These are phyloP conservation scores for Choiromyces venosus DNA, from an alignment of 495 filamentous ascomycete species.

Conservation along the genomic window DNA sequence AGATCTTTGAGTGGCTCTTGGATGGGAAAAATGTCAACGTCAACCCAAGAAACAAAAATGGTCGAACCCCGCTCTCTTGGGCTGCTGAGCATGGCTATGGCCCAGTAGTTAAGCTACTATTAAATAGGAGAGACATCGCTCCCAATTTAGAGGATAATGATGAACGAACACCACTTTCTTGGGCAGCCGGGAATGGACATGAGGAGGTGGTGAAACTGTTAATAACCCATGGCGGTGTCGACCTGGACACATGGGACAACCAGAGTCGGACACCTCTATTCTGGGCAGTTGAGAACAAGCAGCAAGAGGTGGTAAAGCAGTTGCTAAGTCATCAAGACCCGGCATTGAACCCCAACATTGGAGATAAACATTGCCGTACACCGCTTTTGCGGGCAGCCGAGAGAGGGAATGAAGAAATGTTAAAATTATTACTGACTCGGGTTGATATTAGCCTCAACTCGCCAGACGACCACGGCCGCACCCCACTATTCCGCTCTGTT, in stretches of 20 bases:
- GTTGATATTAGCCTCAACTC: not conserved
- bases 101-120: not conserved
- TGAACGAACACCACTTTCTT: not conserved
- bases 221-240: not conserved
- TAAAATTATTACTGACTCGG: constrained; percentile 4
- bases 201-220: not conserved
- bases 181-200: constrained; percentile 10
- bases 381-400: constrained; percentile 5
- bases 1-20: constrained; percentile 5
- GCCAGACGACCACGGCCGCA: constrained; percentile 7
- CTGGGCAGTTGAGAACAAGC: not conserved
- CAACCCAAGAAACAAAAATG: not conserved
- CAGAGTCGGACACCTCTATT: constrained; percentile 5
- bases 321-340: constrained; percentile 5
- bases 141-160: not conserved
- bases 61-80: constrained; percentile 19
- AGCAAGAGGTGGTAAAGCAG: constrained; percentile 6
- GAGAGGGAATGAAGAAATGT: constrained; percentile 8
- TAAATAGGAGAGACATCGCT: not conserved
- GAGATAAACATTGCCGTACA: constrained; percentile 4
- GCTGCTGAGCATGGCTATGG: constrained; percentile 5
- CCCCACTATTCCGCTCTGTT: constrained; percentile 13
- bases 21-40: not conserved
- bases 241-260: not conserved
- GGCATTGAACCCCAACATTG: not conserved